These are phyloP conservation scores for Wickerhamomyces sp. DNA, from an alignment of 1,139 yeast genomes.

Conservation along the genomic window DNA sequence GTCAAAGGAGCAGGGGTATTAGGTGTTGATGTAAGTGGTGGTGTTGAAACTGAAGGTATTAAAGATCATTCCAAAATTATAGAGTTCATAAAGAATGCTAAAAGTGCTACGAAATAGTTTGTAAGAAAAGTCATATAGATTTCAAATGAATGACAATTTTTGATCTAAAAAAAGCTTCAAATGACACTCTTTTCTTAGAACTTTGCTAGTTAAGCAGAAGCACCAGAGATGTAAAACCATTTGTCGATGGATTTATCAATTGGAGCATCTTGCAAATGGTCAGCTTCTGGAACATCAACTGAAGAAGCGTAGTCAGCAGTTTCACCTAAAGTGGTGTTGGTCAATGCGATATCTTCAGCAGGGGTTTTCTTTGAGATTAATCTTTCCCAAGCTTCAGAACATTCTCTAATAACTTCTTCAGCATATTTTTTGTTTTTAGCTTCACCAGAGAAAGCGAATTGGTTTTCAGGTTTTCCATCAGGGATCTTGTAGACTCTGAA, in stretches of 20 bases:
- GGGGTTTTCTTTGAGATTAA: slow-evolving; percentile 47
- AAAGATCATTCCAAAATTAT: slow-evolving; percentile 64
- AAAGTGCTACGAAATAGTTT: slow-evolving; percentile 7
- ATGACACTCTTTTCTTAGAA: neutral
- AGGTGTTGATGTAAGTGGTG: slow-evolving; percentile 95
- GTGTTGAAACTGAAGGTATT: slow-evolving; percentile 74
- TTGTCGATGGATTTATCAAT: slow-evolving; percentile 95
- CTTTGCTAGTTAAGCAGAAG: slow-evolving; percentile 39
- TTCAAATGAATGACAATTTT: slow-evolving; percentile 2
- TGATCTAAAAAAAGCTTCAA: neutral
- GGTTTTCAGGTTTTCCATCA: slow-evolving; percentile 84
- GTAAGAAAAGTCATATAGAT: neutral
- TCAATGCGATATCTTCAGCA: slow-evolving; percentile 49
- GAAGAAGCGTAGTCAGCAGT: slow-evolving; percentile 50
- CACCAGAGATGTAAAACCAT: slow-evolving; percentile 98
- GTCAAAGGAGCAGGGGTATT: slow-evolving; percentile 44
- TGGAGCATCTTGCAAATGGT: slow-evolving; percentile 80
- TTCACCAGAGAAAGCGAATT: slow-evolving; percentile 80
- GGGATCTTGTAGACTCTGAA: slow-evolving; percentile 87
- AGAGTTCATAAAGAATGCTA: slow-evolving; percentile 51
- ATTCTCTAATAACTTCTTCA: slow-evolving; percentile 63
- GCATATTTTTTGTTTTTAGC: slow-evolving; percentile 74
- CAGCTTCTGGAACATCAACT: slow-evolving; percentile 59
- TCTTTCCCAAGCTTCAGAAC: slow-evolving; percentile 67
- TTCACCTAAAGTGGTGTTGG: slow-evolving; percentile 66